Conservation (phyloP, 805 yeast species). For the Pichia heedii region DNA sequence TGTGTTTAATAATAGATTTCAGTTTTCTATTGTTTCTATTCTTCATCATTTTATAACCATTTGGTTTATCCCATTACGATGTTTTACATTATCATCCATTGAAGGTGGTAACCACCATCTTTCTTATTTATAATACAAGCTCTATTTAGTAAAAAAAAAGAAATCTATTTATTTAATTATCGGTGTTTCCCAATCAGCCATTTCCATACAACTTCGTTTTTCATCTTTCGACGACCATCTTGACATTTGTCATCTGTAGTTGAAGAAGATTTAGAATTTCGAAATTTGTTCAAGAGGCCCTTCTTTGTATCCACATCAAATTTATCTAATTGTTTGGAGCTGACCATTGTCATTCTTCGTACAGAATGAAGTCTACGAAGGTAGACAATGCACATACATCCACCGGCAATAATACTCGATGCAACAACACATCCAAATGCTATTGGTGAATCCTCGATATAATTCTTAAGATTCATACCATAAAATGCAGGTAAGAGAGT, state of each 20-base stretch:
- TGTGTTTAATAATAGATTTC: too few relatives aligned
- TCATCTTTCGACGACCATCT: conserved; percentile 7
- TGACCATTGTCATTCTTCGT: conserved; percentile 58
- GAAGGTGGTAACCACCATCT: too few relatives aligned
- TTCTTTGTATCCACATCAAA: conserved; percentile 20
- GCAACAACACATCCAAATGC: conserved; percentile 57
- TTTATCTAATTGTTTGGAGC: conserved; percentile 22
- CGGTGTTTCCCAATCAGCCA: conserved; percentile 42
- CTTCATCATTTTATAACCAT: too few relatives aligned
- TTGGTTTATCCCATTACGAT: too few relatives aligned
- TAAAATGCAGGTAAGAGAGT: conserved; percentile 80
- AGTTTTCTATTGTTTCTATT: too few relatives aligned
- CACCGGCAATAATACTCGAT: conserved; percentile 45
- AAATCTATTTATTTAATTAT: too few relatives aligned
- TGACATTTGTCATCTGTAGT: too few relatives aligned
- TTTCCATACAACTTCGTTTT: conserved; percentile 44
- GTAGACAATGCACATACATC: conserved; percentile 44
- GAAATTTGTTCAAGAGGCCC: conserved; percentile 10
- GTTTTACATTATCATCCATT: too few relatives aligned
- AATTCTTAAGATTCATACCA: conserved; percentile 79
- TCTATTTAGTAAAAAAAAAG: too few relatives aligned
- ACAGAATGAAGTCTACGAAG: conserved; percentile 51
- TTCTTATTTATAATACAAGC: too few relatives aligned
- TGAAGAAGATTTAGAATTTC: background rate
- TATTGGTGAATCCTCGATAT: conserved; percentile 54